These are phyloP conservation scores for Spathaspora arborariae DNA, from an alignment of 805 yeast genomes.

Conservation along the genomic window DNA sequence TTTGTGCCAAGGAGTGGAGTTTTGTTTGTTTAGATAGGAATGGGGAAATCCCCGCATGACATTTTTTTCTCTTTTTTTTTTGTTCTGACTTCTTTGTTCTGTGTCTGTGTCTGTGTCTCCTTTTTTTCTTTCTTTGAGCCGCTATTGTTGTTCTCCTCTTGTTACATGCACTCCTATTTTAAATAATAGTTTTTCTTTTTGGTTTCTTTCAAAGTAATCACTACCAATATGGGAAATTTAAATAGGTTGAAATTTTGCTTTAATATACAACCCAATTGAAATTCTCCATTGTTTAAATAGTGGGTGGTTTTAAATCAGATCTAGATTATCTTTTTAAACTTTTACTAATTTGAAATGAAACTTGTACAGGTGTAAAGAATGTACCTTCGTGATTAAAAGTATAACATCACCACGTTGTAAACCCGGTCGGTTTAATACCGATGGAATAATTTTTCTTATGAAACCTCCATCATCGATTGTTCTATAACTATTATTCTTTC, in stretches of 20 bases:
- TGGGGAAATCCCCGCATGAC: slow-evolving; percentile 4
- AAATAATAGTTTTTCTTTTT: not conserved
- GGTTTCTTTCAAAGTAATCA: not conserved
- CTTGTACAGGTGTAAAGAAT: no score
- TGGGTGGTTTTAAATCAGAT: no score
- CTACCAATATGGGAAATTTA: not conserved
- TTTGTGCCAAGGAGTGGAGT: not conserved
- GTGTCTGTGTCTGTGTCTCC: not conserved
- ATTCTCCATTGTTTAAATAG: not conserved
- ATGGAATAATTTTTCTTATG: no score
- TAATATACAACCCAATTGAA: not conserved
- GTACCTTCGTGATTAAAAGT: no score
- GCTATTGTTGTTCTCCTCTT: not conserved
- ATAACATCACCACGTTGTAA: no score
- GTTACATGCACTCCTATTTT: not conserved
- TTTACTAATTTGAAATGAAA: not conserved
- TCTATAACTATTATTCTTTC: no score
- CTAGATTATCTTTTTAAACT: no score
- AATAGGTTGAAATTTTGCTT: not conserved
- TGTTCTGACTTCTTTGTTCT: not conserved
- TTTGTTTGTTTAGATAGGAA: not conserved
- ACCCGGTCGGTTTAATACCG: no score
- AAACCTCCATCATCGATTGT: no score
- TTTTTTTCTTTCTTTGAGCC: not conserved
- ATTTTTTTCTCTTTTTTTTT: not conserved